Conservation (phyloP, 2,329 filamentous ascomycete genomes). For the Thermoascus crustaceus region DNA sequence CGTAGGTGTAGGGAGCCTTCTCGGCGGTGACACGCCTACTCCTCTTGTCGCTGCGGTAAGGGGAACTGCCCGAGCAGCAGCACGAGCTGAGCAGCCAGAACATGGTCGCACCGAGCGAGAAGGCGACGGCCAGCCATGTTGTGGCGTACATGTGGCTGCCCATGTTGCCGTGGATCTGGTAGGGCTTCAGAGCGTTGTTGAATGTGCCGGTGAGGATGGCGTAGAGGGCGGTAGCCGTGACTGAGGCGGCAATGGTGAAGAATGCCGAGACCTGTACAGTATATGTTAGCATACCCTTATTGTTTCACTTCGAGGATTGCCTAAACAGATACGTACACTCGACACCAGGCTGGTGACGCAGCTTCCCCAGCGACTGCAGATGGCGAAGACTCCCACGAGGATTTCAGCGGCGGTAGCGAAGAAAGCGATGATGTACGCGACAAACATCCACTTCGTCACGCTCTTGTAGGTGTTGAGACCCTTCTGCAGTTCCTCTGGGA, state of each 20-base stretch:
- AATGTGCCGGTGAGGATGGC: slow-evolving; percentile 61
- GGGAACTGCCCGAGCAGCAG: slow-evolving; percentile 70
- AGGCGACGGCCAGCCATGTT: slow-evolving; percentile 72
- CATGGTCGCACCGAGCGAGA: slow-evolving; percentile 64
- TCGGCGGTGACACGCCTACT: slow-evolving; percentile 42
- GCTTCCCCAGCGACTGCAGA: slow-evolving; percentile 73
- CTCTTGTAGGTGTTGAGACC: slow-evolving; percentile 65
- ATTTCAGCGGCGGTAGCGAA: slow-evolving; percentile 63
- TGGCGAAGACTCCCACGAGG: slow-evolving; percentile 69
- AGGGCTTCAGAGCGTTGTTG: slow-evolving; percentile 58
- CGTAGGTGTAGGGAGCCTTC: slow-evolving; percentile 55
- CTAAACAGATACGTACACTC: slow-evolving; percentile 47
- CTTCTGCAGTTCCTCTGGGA: slow-evolving; percentile 59
- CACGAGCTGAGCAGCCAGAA: slow-evolving; percentile 92
- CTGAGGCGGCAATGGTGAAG: slow-evolving; percentile 57
- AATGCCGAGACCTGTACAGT: slow-evolving; percentile 42
- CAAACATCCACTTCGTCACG: slow-evolving; percentile 73
- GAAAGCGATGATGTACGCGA: slow-evolving; percentile 69
- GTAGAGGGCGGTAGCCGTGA: slow-evolving; percentile 67
- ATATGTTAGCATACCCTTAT: slow-evolving; percentile 5
- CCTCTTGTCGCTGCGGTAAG: slow-evolving; percentile 35
- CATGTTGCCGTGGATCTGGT: slow-evolving; percentile 60
- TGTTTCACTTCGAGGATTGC: no score
- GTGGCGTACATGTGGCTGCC: slow-evolving; percentile 62
- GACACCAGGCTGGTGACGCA: slow-evolving; percentile 75